Evolutionary conservation across 2,329 filamentous ascomycete genomes (phyloP).

Genomic region (Aspergillus hiratsukae): DNA sequence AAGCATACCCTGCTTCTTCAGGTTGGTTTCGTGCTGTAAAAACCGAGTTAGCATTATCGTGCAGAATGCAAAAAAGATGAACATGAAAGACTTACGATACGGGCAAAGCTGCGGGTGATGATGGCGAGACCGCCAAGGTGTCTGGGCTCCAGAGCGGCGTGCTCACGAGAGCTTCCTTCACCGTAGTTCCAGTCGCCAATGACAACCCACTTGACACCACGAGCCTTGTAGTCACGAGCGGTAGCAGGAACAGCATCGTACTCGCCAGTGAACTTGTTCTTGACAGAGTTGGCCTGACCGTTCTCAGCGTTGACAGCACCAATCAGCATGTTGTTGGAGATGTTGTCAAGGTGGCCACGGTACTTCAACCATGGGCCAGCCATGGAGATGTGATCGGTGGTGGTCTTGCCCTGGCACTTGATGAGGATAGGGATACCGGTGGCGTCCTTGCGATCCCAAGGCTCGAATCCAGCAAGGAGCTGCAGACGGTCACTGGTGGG

Average conservation of each 20-base stretch:
- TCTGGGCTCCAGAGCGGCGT: slow-evolving; percentile 94
- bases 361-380: slow-evolving; percentile 97
- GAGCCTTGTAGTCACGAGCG: slow-evolving; percentile 97
- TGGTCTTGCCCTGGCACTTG: slow-evolving; percentile 95
- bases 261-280: slow-evolving; percentile 80
- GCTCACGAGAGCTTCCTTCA: slow-evolving; percentile 95
- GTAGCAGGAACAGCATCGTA: slow-evolving; percentile 87
- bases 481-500: slow-evolving; percentile 92
- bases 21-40: slow-evolving; percentile 85
- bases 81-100: slow-evolving; percentile 60
- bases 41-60: slow-evolving; percentile 12
- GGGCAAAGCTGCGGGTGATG: slow-evolving; percentile 91
- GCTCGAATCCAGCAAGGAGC: slow-evolving; percentile 75
- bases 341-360: slow-evolving; percentile 98
- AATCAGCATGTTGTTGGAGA: slow-evolving; percentile 99
- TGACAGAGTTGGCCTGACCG: slow-evolving; percentile 94
- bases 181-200: slow-evolving; percentile 99
- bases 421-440: slow-evolving; percentile 83
- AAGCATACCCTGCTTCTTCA: slow-evolving; percentile 99
- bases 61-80: neutral
- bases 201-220: slow-evolving; percentile 94
- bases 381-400: slow-evolving; percentile 96
- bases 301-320: slow-evolving; percentile 95
- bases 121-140: slow-evolving; percentile 96
- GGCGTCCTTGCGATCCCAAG: slow-evolving; percentile 92